Evolutionary conservation across 2,329 filamentous ascomycete genomes (phyloP).

Genomic region (Aspergillus quadricinctus): DNA sequence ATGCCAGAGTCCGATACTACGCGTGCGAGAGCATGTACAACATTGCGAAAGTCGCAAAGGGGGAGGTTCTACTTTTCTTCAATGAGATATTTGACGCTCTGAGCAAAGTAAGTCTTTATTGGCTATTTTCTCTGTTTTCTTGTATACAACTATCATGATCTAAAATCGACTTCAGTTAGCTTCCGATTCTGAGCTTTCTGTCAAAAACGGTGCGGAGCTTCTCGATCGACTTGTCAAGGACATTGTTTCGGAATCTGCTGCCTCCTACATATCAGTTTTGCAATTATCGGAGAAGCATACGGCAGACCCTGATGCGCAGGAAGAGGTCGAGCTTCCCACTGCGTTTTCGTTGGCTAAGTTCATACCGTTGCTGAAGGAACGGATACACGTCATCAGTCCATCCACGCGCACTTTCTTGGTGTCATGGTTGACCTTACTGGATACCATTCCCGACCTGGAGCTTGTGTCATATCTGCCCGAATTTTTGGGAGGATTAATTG

Average conservation of each 20-base stretch:
- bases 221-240: slow-evolving; percentile 93
- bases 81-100: slow-evolving; percentile 97
- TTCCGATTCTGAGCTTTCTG: slow-evolving; percentile 90
- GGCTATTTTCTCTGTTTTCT: background rate
- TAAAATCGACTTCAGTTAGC: slow-evolving; percentile 60
- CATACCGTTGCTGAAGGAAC: slow-evolving; percentile 87
- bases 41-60: slow-evolving; percentile 98
- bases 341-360: slow-evolving; percentile 90
- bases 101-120: slow-evolving; percentile 66
- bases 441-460: slow-evolving; percentile 95
- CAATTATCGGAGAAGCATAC: slow-evolving; percentile 55
- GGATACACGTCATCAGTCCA: slow-evolving; percentile 90
- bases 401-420: slow-evolving; percentile 94
- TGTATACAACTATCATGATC: slow-evolving; percentile 6
- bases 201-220: slow-evolving; percentile 96
- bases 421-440: slow-evolving; percentile 89
- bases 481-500: slow-evolving; percentile 83
- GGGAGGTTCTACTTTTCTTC: slow-evolving; percentile 94
- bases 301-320: slow-evolving; percentile 37
- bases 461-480: slow-evolving; percentile 88
- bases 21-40: slow-evolving; percentile 99
- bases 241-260: slow-evolving; percentile 90
- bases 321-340: slow-evolving; percentile 59
- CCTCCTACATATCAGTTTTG: slow-evolving; percentile 88
- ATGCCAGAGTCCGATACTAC: slow-evolving; percentile 95